A percentile compares a stretch with the other conserved stretches of the same genome.
Evolutionary conservation across 305 asterid genomes (phyloP).

Genomic region (Fraxinus latifolia): DNA sequence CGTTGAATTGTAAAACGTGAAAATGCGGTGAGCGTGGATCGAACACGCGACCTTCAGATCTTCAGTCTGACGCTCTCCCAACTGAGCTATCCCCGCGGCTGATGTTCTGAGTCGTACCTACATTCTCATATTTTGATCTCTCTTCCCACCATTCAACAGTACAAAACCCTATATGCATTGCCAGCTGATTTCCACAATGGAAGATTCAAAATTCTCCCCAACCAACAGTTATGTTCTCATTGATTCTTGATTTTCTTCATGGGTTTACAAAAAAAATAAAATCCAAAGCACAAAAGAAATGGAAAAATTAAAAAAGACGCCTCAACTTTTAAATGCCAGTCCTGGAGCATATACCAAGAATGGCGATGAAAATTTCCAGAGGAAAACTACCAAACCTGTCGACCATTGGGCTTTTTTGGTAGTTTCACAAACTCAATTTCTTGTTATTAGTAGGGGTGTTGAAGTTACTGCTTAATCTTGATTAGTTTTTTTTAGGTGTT

Average conservation of each 20-base stretch:
- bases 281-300: conserved; percentile 1
- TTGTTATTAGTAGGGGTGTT: neutral
- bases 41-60: conserved; percentile 93
- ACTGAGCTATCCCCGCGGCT: conserved; percentile 87
- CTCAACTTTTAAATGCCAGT: neutral
- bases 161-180: neutral
- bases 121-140: neutral
- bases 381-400: conserved; percentile 19
- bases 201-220: neutral
- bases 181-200: neutral
- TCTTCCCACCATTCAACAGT: neutral
- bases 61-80: conserved; percentile 98
- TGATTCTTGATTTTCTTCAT: conserved; percentile 6
- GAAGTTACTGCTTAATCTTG: neutral
- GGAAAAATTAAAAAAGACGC: conserved; percentile 20
- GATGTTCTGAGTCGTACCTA: neutral
- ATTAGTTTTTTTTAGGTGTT: neutral
- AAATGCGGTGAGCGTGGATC: conserved; percentile 85
- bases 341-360: conserved; percentile 2
- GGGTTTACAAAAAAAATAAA: neutral
- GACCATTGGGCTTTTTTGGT: conserved; percentile 45
- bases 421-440: neutral
- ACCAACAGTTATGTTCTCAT: neutral
- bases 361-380: conserved; percentile 8
- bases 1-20: neutral